Percentiles rank a stretch among this genome's conserved stretches.
These are phyloP conservation scores for Pinus albicaulis DNA, from an alignment of 75 land plant genomes.

Conservation along the genomic window DNA sequence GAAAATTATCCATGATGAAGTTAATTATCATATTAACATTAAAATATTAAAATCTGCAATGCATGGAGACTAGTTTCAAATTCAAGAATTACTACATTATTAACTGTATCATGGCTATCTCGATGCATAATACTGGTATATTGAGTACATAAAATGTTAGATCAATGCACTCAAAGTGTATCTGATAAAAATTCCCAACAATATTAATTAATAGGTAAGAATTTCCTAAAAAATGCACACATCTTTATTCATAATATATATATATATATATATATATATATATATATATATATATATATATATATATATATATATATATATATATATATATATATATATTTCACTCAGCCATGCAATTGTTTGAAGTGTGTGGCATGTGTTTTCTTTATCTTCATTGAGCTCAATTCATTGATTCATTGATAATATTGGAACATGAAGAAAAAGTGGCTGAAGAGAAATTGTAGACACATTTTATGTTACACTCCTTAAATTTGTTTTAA, in stretches of 20 bases:
- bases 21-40: background rate
- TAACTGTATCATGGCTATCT: background rate
- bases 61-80: background rate
- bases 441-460: background rate
- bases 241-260: background rate
- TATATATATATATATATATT: background rate
- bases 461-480: background rate
- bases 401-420: background rate
- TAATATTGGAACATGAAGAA: background rate
- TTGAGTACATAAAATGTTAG: background rate
- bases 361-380: background rate
- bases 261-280: background rate
- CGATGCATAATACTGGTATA: background rate
- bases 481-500: background rate
- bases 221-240: background rate
- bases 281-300: background rate
- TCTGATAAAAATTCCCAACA: background rate
- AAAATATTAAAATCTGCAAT: background rate
- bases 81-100: background rate
- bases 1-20: background rate
- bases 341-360: background rate
- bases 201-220: background rate
- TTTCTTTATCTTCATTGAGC: background rate
- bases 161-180: background rate
- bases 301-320: background rate